Conservation (phyloP, 768 basidiomycete genomes). For the Lactifluus piperatus region DNA sequence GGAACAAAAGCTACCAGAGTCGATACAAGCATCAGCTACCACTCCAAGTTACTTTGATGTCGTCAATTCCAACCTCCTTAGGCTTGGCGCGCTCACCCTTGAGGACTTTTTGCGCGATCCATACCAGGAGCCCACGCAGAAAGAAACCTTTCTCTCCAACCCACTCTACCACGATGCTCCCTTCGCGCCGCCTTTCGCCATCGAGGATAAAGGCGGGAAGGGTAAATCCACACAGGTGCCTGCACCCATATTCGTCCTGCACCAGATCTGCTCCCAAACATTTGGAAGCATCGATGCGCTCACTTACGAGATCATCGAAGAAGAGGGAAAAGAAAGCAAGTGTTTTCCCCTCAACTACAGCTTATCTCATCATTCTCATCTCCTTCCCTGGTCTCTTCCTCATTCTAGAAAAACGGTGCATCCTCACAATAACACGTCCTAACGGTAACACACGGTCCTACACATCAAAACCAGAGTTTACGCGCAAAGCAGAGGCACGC, state of each 20-base stretch:
- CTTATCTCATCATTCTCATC: background rate
- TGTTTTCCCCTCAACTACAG: background rate
- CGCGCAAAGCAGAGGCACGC: slow-evolving; percentile 46
- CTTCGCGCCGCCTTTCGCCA: background rate
- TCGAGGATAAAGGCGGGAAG: background rate
- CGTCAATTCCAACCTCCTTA: slow-evolving; percentile 13
- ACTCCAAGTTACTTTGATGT: slow-evolving; percentile 7
- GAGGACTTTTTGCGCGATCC: slow-evolving; percentile 12
- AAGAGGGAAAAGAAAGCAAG: slow-evolving; percentile 14
- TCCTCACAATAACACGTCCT: slow-evolving; percentile 50
- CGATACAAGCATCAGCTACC: background rate
- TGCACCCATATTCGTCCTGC: slow-evolving; percentile 17
- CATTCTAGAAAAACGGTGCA: slow-evolving; percentile 50
- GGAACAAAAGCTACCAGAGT: background rate
- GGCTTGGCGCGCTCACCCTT: slow-evolving; percentile 17
- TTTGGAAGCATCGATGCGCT: slow-evolving; percentile 23
- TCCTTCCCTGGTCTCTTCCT: background rate
- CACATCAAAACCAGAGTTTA: slow-evolving; percentile 37
- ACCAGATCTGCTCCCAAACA: slow-evolving; percentile 23
- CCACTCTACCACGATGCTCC: slow-evolving; percentile 11
- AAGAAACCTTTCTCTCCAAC: slow-evolving; percentile 7
- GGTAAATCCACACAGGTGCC: background rate
- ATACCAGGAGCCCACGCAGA: slow-evolving; percentile 7
- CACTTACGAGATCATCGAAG: slow-evolving; percentile 21
- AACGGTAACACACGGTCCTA: slow-evolving; percentile 45